Evolutionary conservation across 148 eudicot species (phyloP), one percentile per base, ranked within the genome.

Genomic region (Dysphania ambrosioides): DNA sequence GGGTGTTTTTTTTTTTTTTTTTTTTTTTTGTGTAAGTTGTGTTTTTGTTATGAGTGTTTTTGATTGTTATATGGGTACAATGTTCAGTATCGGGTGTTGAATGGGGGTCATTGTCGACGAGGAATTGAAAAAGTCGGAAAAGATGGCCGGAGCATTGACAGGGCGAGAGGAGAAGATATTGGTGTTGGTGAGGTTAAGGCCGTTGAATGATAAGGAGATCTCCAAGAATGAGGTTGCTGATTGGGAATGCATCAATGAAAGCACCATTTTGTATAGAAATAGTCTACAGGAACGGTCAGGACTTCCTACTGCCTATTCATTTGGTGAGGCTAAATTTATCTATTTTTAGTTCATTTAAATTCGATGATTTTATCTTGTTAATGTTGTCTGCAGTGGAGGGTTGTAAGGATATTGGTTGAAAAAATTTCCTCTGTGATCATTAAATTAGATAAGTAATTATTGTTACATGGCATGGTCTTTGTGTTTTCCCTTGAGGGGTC

Each of bases 221-320:
- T 75, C 89, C 12, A 82, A 75, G 77, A 86, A 61, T 75, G 98
- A 93, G 76, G 97, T 88, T 24, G 89, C 93, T 18, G 98, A 93
- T 82, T 93, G 98, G 98, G 98, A 93, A 83, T 93, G 98, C 78
- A 93, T 93, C 79, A 93, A 93, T 69, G 82, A 87, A 27, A 85
- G 88, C 63, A 89, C 88, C 67, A 79, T 93, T 77, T 86, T 93
- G 87, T 93, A 87, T 76, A 74, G 97, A 77, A 93, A 93, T 79
- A 91, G 93, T 82, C 97, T 93, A 72, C 98, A 91, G 80, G 98
- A 91, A 83, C 90, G 98, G 59, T 91, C 98, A 65, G 93, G 93
- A 73, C 90, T 93, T 69, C 98, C 98, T 55, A 91, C 98, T 16
- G 92, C 90, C 27, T 89, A 91, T 74, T 68, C 98, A 75, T 93